Evolutionary conservation across 2,329 filamentous ascomycete species (phyloP), one percentile per base, ranked within the genome.

Genomic region (Fusarium sulawesiense): DNA sequence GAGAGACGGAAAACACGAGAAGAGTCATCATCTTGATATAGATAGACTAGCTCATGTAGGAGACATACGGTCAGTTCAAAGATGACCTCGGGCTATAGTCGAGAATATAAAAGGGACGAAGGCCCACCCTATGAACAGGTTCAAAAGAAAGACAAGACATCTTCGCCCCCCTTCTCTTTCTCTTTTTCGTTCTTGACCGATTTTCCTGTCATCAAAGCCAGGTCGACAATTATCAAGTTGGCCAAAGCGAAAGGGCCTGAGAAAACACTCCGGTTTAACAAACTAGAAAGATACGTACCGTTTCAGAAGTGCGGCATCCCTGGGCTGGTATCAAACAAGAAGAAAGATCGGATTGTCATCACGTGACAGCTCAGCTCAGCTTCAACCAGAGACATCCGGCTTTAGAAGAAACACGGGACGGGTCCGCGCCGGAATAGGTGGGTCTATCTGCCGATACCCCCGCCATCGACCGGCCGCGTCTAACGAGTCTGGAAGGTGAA

Each of bases 41-140:
- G n/a, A 16, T 37, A 53, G 59, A 53, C 54, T 34, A 55, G 44
- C 46, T 56, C 21, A 32, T 56, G 46, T 41, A 53, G 27, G 55
- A 57, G 37, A 50, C 51, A 50, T 40, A 37, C 54, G 48, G 42
- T 41, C 30, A 47, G 47, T 47, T 56, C 60, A 46, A 54, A 58
- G 63, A 73, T 54, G 71, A 60, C 69, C 69, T 75, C 73, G 65
- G 73, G 56, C 63, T 37, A 63, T 48, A 46, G 56, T 40, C 29
- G 45, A 73, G 64, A 65, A 61, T 76, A 76, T 76, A 76, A 73
- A 76, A 76, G 57, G 73, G 67, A 69, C 68, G 30, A 51, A 62
- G 48, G 34, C 64, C 73, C 71, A 59, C 71, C 67, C 56, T 58
- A 44, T 41, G 53, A 49, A 60, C 47, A 50, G 37, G 18, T 46